Conservation (phyloP, 2,329 filamentous ascomycete genomes). For the Ophidiomyces ophidiicola region DNA sequence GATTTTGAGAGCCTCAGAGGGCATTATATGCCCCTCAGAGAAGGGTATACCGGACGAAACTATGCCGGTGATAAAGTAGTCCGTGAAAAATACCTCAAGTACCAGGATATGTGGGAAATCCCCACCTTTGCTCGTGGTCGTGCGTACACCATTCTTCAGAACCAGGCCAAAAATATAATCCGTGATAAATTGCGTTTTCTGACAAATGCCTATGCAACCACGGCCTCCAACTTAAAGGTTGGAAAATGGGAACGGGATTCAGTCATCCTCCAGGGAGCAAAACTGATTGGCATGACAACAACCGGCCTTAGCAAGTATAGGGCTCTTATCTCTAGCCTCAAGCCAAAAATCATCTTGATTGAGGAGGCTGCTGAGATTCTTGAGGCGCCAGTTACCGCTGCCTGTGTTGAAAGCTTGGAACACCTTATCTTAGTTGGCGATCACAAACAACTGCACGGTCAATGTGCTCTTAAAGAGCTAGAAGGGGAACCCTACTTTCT, state of each 20-base stretch:
- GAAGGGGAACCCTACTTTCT: slow-evolving; percentile 51
- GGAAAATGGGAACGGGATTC: slow-evolving; percentile 49
- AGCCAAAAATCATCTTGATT: slow-evolving; percentile 57
- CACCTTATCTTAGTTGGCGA: slow-evolving; percentile 64
- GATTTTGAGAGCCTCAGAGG: slow-evolving; percentile 44
- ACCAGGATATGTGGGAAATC: slow-evolving; percentile 51
- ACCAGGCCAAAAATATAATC: slow-evolving; percentile 40
- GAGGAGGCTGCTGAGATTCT: slow-evolving; percentile 70
- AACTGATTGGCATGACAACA: slow-evolving; percentile 57
- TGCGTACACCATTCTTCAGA: slow-evolving; percentile 55
- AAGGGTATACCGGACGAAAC: slow-evolving; percentile 27
- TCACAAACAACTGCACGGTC: slow-evolving; percentile 62
- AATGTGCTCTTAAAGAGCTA: slow-evolving; percentile 51
- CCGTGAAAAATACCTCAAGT: slow-evolving; percentile 23
- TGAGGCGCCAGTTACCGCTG: slow-evolving; percentile 45
- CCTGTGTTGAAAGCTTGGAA: slow-evolving; percentile 50
- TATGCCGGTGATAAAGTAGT: slow-evolving; percentile 25
- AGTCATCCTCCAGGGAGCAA: slow-evolving; percentile 48
- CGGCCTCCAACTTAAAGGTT: slow-evolving; percentile 43
- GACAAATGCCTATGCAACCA: slow-evolving; percentile 39
- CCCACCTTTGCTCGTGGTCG: slow-evolving; percentile 44
- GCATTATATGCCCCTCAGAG: slow-evolving; percentile 31
- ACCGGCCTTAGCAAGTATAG: slow-evolving; percentile 75
- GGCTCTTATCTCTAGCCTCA: slow-evolving; percentile 51
- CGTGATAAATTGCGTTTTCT: slow-evolving; percentile 38